A percentile compares a stretch with the other conserved stretches of the same genome.
Conservation (phyloP, 306 rosid genomes). For the Luffa acutangula region DNA sequence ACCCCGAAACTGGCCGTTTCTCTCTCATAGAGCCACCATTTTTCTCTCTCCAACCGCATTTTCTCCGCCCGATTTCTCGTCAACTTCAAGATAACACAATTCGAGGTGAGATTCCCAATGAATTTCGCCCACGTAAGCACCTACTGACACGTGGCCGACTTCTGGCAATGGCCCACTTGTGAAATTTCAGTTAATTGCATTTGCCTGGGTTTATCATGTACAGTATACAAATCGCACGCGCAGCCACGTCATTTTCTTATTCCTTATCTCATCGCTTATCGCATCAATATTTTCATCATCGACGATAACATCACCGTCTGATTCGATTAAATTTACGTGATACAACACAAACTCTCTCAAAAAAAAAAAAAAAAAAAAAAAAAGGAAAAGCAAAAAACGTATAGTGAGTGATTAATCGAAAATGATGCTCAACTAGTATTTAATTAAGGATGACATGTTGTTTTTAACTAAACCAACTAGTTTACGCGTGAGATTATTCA, state of each 20-base stretch:
- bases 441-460: background rate
- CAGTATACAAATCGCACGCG: background rate
- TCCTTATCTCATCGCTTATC: slow-evolving; percentile 2
- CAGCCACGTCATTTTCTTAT: slow-evolving; percentile 6
- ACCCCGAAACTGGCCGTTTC: background rate
- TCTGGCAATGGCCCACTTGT: background rate
- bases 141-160: background rate
- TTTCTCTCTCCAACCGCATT: slow-evolving; percentile 13
- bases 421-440: background rate
- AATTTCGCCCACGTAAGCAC: background rate
- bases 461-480: no score
- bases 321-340: background rate
- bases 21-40: background rate
- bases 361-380: background rate
- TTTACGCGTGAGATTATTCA: background rate
- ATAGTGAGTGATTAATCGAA: background rate
- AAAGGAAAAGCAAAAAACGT: no score
- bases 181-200: background rate
- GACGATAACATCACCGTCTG: background rate
- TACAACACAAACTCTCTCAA: background rate
- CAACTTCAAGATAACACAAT: slow-evolving; percentile 24
- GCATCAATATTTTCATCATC: background rate
- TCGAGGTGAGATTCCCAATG: slow-evolving; percentile 12
- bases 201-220: background rate
- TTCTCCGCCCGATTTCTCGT: slow-evolving; percentile 14